Conservation (phyloP, 768 basidiomycete genomes). For the Leccinum imitatum region DNA sequence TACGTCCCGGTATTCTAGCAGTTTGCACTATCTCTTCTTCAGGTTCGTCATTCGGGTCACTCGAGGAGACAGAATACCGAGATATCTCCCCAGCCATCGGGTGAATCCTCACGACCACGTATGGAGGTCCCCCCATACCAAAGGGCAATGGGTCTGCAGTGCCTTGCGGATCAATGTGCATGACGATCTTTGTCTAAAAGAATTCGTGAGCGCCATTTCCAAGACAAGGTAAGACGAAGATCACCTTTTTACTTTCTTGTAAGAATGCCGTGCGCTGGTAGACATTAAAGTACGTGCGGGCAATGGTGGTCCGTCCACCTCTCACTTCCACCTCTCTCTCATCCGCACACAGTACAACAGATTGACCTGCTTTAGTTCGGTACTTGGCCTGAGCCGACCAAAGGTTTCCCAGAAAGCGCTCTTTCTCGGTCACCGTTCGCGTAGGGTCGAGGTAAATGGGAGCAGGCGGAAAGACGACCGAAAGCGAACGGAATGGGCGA, state of each 20-base stretch:
- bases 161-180: conserved; percentile 80
- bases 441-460: conserved; percentile 65
- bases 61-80: conserved; percentile 74
- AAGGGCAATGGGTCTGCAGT: conserved; percentile 77
- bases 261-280: conserved; percentile 82
- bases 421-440: conserved; percentile 66
- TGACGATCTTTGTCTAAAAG: conserved; percentile 77
- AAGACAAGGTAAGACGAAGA: conserved; percentile 11
- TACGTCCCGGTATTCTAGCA: conserved; percentile 65
- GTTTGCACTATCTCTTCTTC: conserved; percentile 86
- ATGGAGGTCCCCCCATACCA: conserved; percentile 66
- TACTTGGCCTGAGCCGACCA: conserved; percentile 87
- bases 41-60: conserved; percentile 67
- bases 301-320: conserved; percentile 58
- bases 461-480: conserved; percentile 74
- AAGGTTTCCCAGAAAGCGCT: conserved; percentile 82
- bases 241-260: conserved; percentile 76
- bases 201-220: conserved; percentile 6
- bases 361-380: conserved; percentile 69
- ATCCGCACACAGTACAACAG: conserved; percentile 66
- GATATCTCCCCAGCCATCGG: conserved; percentile 83
- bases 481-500: conserved; percentile 77
- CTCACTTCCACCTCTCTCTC: conserved; percentile 76
- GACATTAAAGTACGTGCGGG: conserved; percentile 86
- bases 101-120: conserved; percentile 78